Base-by-base conservation (phyloP, 2,329 filamentous ascomycete genomes). In the Aspergillus candidus region DNA sequence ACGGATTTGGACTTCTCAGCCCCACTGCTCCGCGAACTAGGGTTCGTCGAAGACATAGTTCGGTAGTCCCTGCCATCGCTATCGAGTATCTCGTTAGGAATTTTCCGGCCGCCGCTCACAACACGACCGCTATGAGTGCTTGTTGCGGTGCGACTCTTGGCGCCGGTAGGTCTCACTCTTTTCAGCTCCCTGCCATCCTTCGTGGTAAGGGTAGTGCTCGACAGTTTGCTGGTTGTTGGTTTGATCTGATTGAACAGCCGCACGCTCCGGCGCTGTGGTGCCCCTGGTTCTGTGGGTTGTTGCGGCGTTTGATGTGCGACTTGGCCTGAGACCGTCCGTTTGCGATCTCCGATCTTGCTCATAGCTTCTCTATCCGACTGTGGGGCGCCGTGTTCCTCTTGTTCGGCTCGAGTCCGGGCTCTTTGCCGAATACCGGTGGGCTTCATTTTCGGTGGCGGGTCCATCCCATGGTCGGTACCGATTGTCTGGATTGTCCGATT, bases 241-340 rank as follows among this genome's bases (percentile, higher is more conserved):
- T 86, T 78, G 48, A 84, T 83, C 48, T 82, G 78, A 49, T 80
- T 82, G 56, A 87, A 84, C 55, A 90, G 73, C 46, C 86, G 77
- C 14, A 84, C 83, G 58, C 86, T 90, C 55, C 86, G 77, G 57
- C 86, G 75, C 52, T 84, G 80, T 2, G 79, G 76, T 13, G 74
- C 77, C 33, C 77, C 75, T 33, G 79, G 77, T 54, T 88, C 85
- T 48, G 82, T 77, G 22, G 77, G 64, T 41, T 77, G 79, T 71
- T 75, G 50, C 67, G 70, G 38, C 72, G 71, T 49, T 66, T 77
- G 38, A 78, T 69, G 62, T 31, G 68, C 68, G 35, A 74, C 71
- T 54, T 94, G 88, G 4, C 91, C 91, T 33, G 91, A 95, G n/a
- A 94, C 79, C 1, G 89, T 96, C 54, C 91, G 82, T 70, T 96